Evolutionary conservation across 768 basidiomycete species (phyloP).

Genomic region (Calocera viscosa): DNA sequence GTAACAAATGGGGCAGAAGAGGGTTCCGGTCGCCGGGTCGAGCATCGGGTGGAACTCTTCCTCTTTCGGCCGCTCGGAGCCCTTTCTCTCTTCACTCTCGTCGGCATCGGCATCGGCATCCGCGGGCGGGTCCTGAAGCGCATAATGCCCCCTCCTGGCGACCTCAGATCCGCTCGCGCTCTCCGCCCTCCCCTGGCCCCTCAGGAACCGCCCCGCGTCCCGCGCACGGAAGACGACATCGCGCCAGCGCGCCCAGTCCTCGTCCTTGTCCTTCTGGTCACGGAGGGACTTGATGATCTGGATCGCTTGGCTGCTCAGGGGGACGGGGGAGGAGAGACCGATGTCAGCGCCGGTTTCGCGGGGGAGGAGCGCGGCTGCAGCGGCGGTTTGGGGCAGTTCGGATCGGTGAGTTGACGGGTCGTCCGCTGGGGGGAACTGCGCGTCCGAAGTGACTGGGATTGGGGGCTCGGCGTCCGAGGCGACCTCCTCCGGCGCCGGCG

Average conservation of each 20-base stretch:
- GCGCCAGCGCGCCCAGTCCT: conserved; percentile 81
- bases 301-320: conserved; percentile 63
- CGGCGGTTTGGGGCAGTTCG: no score
- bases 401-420: no score
- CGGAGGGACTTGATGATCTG: conserved; percentile 64
- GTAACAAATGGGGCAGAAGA: conserved; percentile 84
- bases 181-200: conserved; percentile 30
- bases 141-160: background rate
- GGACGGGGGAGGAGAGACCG: conserved; percentile 75
- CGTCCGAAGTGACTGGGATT: no score
- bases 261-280: conserved; percentile 81
- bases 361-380: conserved; percentile 37
- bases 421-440: no score
- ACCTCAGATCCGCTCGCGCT: conserved; percentile 10
- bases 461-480: no score
- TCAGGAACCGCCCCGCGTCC: conserved; percentile 32
- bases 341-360: conserved; percentile 80
- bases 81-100: background rate
- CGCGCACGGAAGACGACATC: conserved; percentile 74
- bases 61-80: background rate
- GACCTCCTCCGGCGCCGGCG: no score
- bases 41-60: conserved; percentile 8
- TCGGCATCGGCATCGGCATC: background rate
- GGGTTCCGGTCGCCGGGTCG: conserved; percentile 11
- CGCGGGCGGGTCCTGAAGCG: background rate